A percentile compares a stretch with the other conserved stretches of the same genome.
Evolutionary conservation across 352 stramenopile species (phyloP).

Genomic region (Globisporangium barbulae): DNA sequence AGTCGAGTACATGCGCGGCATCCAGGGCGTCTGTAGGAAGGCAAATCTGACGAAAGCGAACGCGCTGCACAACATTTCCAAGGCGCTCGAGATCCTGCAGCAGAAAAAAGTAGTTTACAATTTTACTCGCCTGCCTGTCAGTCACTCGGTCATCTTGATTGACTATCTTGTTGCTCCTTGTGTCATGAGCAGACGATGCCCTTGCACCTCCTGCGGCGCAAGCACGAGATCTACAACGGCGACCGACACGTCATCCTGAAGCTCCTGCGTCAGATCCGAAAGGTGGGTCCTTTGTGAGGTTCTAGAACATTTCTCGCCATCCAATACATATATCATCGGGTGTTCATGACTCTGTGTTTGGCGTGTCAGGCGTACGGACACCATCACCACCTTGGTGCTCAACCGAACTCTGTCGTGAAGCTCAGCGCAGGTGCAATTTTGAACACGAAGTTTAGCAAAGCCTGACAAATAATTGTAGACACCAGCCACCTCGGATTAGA

Average conservation of each 20-base stretch:
- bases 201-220: slow-evolving; percentile 38
- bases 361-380: slow-evolving; percentile 8
- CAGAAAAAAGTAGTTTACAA: slow-evolving; percentile 46
- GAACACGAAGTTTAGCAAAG: background rate
- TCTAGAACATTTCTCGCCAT: background rate
- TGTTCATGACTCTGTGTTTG: background rate
- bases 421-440: background rate
- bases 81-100: slow-evolving; percentile 55
- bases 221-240: slow-evolving; percentile 36
- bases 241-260: slow-evolving; percentile 33
- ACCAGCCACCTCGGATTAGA: background rate
- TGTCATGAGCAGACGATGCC: slow-evolving; percentile 38
- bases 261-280: slow-evolving; percentile 45
- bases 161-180: background rate
- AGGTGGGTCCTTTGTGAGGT: slow-evolving; percentile 14
- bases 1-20: slow-evolving; percentile 60
- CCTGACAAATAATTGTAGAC: background rate
- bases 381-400: background rate
- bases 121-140: background rate
- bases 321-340: background rate
- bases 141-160: background rate
- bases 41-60: slow-evolving; percentile 41
- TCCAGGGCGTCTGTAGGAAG: slow-evolving; percentile 42
- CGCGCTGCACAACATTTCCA: slow-evolving; percentile 72
- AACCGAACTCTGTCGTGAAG: background rate